Conservation (phyloP, 805 yeast genomes). For the Candida boleticola region DNA sequence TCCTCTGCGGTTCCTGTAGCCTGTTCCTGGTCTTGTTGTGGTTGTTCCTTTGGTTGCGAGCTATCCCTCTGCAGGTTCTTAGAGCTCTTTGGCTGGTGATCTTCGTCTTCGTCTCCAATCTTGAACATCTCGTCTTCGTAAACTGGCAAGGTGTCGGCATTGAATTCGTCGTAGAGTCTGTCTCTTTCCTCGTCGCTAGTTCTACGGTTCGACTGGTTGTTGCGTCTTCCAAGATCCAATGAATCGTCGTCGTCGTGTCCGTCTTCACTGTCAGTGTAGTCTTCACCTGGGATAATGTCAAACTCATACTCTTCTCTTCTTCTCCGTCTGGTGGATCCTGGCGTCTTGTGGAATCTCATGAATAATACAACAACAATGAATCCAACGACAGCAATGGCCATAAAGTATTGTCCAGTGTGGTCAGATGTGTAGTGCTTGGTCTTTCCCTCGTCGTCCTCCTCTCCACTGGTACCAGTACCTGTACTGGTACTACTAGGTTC, state of each 20-base stretch:
- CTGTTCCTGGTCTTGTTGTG: background rate
- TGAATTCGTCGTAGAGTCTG: slow-evolving; percentile 38
- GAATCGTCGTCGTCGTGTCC: slow-evolving; percentile 28
- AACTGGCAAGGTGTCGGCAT: slow-evolving; percentile 36
- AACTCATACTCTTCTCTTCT: slow-evolving; percentile 73
- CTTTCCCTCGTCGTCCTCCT: slow-evolving; percentile 36
- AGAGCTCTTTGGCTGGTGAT: no score
- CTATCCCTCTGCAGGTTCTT: no score
- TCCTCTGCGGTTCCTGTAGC: background rate
- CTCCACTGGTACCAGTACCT: slow-evolving; percentile 8
- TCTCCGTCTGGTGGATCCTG: slow-evolving; percentile 44
- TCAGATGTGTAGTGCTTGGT: slow-evolving; percentile 33
- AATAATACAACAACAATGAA: slow-evolving; percentile 46
- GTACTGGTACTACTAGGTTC: background rate
- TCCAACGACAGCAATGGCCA: slow-evolving; percentile 59
- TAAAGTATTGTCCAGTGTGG: slow-evolving; percentile 60
- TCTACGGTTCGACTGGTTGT: slow-evolving; percentile 13
- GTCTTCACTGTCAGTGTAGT: slow-evolving; percentile 41
- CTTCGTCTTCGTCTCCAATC: slow-evolving; percentile 41
- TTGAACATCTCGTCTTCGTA: slow-evolving; percentile 37
- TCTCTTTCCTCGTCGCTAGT: slow-evolving; percentile 37
- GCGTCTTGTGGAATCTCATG: slow-evolving; percentile 43
- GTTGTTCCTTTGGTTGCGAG: background rate
- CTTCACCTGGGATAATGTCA: slow-evolving; percentile 73
- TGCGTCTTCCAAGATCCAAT: slow-evolving; percentile 28